phyloP scores from a whole-genome alignment of 2,329 filamentous ascomycete species.

The Trichoderma endophyticum region DNA sequence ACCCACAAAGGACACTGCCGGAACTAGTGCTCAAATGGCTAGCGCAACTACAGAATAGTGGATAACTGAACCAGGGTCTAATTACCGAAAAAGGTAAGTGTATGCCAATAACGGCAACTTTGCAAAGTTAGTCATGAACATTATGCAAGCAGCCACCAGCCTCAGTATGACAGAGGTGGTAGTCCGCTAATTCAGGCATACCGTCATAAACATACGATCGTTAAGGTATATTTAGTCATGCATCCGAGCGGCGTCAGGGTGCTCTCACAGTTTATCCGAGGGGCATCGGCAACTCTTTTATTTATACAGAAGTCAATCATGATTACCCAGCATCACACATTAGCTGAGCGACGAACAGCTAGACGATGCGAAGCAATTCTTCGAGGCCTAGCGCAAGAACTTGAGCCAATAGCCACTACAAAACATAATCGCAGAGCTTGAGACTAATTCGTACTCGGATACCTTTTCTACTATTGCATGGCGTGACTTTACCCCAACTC shows the following conservation, averaged over 20 bases:
- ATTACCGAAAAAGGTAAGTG: background rate
- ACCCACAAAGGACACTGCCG: background rate
- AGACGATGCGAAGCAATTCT: background rate
- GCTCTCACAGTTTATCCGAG: background rate
- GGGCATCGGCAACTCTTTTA: background rate
- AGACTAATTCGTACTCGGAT: background rate
- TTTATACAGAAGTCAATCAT: background rate
- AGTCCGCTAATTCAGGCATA: background rate
- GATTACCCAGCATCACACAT: background rate
- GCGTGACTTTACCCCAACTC: background rate
- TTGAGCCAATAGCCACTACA: background rate
- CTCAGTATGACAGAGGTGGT: background rate
- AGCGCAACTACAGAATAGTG: rapidly evolving
- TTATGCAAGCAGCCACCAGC: background rate
- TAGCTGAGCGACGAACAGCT: background rate
- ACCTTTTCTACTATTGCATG: background rate
- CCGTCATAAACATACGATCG: background rate
- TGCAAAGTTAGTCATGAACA: background rate
- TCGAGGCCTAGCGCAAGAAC: background rate
- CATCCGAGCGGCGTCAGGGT: background rate
- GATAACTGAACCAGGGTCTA: background rate
- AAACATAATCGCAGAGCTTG: background rate
- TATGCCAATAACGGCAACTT: background rate
- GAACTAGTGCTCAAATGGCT: background rate
- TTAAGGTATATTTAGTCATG: background rate